A percentile compares a stretch with the other conserved stretches of the same genome.
Evolutionary conservation across 345 rosid species (phyloP).

Genomic region (Syzygium grande): DNA sequence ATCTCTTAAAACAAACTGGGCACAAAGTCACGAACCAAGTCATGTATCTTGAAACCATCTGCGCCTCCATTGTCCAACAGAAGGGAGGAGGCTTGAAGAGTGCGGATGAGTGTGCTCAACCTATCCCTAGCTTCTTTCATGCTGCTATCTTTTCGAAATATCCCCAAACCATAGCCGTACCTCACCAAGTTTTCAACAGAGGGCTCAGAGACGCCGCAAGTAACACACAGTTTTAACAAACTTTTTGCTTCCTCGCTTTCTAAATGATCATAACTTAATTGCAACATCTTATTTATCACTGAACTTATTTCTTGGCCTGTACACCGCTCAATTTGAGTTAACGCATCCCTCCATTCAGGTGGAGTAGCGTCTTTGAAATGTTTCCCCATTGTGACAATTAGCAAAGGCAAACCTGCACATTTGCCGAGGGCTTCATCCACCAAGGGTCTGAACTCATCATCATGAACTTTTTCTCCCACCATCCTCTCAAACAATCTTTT

Average conservation of each 20-base stretch:
- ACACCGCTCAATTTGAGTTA: accelerated
- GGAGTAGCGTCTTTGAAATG: accelerated
- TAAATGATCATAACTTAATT: neutral
- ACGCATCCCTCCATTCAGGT: accelerated
- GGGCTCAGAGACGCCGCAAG: no score
- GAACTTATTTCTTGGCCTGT: accelerated
- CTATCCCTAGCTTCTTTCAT: neutral
- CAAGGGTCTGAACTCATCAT: neutral
- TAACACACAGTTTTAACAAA: no score
- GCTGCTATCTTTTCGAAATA: neutral
- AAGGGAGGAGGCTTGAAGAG: neutral
- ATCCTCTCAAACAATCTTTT: neutral
- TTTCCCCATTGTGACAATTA: neutral
- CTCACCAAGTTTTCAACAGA: no score
- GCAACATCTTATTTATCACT: accelerated
- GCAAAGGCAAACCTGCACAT: neutral
- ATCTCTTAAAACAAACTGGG: accelerated
- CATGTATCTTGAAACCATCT: neutral
- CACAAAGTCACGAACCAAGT: neutral
- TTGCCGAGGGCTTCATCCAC: neutral
- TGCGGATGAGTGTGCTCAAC: accelerated
- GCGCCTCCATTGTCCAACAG: accelerated
- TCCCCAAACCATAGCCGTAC: no score
- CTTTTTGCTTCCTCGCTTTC: accelerated
- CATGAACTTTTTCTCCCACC: accelerated